These are phyloP conservation scores for Cryptosporidium felis DNA, from an alignment of 169 alveolate genomes.

Conservation along the genomic window DNA sequence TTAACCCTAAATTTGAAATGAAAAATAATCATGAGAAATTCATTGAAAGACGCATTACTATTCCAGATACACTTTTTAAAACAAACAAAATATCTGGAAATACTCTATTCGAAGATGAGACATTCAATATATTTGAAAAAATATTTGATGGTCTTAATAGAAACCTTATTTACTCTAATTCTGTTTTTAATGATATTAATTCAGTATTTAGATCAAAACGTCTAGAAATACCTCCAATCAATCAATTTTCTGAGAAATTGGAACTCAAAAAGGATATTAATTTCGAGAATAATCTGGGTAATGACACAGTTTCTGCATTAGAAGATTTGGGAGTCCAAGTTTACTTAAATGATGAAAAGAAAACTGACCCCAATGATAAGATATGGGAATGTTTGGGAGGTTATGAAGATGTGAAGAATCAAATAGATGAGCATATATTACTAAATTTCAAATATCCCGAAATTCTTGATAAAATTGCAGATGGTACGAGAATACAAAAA, in stretches of 20 bases:
- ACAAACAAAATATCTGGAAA: neutral
- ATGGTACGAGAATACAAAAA: constrained; percentile 81
- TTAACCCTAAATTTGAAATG: neutral
- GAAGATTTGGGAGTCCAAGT: constrained; percentile 64
- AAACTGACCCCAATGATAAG: neutral
- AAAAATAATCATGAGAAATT: neutral
- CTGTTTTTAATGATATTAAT: neutral
- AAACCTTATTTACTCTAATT: neutral
- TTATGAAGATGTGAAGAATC: constrained; percentile 83
- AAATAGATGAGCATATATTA: constrained; percentile 87
- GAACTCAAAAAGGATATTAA: too few species aligned
- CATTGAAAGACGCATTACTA: too few species aligned
- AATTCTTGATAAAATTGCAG: constrained; percentile 82
- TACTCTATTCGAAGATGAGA: neutral
- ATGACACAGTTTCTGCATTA: neutral
- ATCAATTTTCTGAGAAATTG: neutral
- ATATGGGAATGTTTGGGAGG: constrained; percentile 88
- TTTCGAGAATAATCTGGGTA: neutral
- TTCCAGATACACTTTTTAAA: neutral
- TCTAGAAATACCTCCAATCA: neutral
- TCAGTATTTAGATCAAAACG: neutral
- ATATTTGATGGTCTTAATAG: neutral
- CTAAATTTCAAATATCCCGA: constrained; percentile 84
- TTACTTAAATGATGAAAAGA: neutral
- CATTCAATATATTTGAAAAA: neutral